Conservation (phyloP, 495 filamentous ascomycete species). For the Penicillium parvum region DNA sequence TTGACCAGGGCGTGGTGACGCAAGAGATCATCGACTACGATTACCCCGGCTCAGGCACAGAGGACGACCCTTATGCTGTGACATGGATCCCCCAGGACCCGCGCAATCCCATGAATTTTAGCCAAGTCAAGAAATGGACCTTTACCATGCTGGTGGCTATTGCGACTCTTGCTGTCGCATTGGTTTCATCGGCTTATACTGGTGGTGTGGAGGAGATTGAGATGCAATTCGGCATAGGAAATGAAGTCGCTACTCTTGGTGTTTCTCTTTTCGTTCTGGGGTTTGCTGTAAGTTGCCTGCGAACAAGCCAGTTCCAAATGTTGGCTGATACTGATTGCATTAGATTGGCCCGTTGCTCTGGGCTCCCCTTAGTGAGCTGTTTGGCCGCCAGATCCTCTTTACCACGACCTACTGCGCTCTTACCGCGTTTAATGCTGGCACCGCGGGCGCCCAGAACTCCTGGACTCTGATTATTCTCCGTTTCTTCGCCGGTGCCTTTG, state of each 20-base stretch:
- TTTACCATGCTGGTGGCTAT: constrained; percentile 61
- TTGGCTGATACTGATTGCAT: too few relatives aligned
- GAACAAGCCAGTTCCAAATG: too few relatives aligned
- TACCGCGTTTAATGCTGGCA: constrained; percentile 65
- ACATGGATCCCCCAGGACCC: constrained; percentile 69
- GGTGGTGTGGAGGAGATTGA: constrained; percentile 64
- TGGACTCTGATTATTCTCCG: constrained; percentile 66
- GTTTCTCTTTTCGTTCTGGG: constrained; percentile 73
- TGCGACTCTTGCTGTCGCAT: constrained; percentile 67
- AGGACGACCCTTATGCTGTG: constrained; percentile 69
- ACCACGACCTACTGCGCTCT: constrained; percentile 58
- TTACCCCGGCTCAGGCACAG: constrained; percentile 67
- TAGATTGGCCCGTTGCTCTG: constrained; percentile 53
- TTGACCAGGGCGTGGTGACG: constrained; percentile 52
- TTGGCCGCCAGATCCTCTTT: constrained; percentile 68
- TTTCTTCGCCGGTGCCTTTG: constrained; percentile 77
- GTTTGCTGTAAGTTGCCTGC: constrained; percentile 61
- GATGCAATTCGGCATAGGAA: constrained; percentile 52
- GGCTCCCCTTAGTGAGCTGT: constrained; percentile 66
- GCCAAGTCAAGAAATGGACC: constrained; percentile 60
- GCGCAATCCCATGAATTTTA: constrained; percentile 67
- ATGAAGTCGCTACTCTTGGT: constrained; percentile 60
- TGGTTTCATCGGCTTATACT: constrained; percentile 73
- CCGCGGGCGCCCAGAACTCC: constrained; percentile 58
- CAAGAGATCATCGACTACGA: constrained; percentile 52